A percentile compares a stretch with the other conserved stretches of the same genome.
Conservation (phyloP, 306 rosid species). For the Cotoneaster glaucophyllus region DNA sequence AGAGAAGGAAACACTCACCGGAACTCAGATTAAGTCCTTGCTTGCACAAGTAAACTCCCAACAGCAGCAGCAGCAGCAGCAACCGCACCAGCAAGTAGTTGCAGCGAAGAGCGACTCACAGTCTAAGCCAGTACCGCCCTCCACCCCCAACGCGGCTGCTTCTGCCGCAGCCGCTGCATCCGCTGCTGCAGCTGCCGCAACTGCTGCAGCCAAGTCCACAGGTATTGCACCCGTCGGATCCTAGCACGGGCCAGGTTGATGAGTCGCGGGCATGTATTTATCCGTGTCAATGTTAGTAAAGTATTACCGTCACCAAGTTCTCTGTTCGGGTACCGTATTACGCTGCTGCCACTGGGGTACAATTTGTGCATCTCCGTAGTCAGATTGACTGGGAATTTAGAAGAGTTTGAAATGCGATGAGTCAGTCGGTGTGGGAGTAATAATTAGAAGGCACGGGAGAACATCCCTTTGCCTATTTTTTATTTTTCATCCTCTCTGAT, state of each 20-base stretch:
- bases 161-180: slow-evolving; percentile 63
- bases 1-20: slow-evolving; percentile 68
- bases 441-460: slow-evolving; percentile 9
- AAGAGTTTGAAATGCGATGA: slow-evolving; percentile 13
- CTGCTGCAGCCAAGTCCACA: slow-evolving; percentile 71
- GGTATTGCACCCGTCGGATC: slow-evolving; percentile 71
- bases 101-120: slow-evolving; percentile 50
- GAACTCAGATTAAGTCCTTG: slow-evolving; percentile 59
- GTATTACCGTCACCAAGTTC: slow-evolving; percentile 14
- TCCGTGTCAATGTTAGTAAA: slow-evolving; percentile 42
- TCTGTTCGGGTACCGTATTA: slow-evolving; percentile 14
- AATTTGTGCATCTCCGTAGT: slow-evolving; percentile 14
- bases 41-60: slow-evolving; percentile 51
- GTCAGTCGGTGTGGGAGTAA: slow-evolving; percentile 16
- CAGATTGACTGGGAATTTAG: slow-evolving; percentile 27
- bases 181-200: slow-evolving; percentile 56
- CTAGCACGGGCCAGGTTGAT: slow-evolving; percentile 25
- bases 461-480: slow-evolving; percentile 4
- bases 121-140: slow-evolving; percentile 46
- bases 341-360: slow-evolving; percentile 24
- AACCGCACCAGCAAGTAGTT: slow-evolving; percentile 21
- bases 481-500: not conserved
- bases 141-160: slow-evolving; percentile 54
- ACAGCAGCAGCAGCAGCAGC: slow-evolving; percentile 31
- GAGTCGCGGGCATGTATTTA: slow-evolving; percentile 4